Evolutionary conservation across 208 protist genomes (phyloP).

Genomic region (Novymonas esmeraldas): DNA sequence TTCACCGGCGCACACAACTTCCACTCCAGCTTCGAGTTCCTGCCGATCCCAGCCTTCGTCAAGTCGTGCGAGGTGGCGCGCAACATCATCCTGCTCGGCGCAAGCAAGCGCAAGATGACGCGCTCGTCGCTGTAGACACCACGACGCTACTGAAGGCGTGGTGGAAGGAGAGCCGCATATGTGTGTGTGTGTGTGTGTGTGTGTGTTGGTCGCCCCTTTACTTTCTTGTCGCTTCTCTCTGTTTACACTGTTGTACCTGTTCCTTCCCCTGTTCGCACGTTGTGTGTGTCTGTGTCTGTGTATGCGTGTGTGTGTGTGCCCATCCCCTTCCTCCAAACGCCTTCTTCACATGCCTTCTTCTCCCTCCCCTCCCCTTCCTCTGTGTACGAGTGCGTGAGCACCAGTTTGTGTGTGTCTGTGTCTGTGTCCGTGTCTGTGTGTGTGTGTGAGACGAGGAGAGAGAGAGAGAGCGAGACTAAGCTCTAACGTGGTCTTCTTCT

Average conservation of each 20-base stretch:
- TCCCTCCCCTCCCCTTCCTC: not conserved
- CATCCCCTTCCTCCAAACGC: not conserved
- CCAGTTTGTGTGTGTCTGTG: not conserved
- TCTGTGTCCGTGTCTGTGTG: not conserved
- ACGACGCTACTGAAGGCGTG: not conserved
- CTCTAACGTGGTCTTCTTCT: too few species aligned
- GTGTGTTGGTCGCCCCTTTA: not conserved
- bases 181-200: not conserved
- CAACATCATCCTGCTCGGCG: constrained; percentile 65
- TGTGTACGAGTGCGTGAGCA: not conserved
- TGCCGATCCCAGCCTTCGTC: constrained; percentile 81
- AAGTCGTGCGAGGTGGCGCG: constrained; percentile 84
- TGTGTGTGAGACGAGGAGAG: too few species aligned
- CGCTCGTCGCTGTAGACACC: constrained; percentile 7
- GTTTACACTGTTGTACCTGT: not conserved
- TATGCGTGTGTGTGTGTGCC: not conserved
- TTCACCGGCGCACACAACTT: constrained; percentile 92
- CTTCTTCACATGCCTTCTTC: constrained; percentile 3
- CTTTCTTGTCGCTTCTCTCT: constrained; percentile 10
- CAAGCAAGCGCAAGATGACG: constrained; percentile 33
- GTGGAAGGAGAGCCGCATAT: too few species aligned
- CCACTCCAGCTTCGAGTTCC: constrained; percentile 85
- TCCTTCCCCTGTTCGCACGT: not conserved
- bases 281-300: not conserved
- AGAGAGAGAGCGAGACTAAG: too few species aligned